A percentile compares a stretch with the other conserved stretches of the same genome.
These are phyloP conservation scores for Aspergillus japonicus DNA, from an alignment of 2,329 filamentous ascomycete species.

Conservation along the genomic window DNA sequence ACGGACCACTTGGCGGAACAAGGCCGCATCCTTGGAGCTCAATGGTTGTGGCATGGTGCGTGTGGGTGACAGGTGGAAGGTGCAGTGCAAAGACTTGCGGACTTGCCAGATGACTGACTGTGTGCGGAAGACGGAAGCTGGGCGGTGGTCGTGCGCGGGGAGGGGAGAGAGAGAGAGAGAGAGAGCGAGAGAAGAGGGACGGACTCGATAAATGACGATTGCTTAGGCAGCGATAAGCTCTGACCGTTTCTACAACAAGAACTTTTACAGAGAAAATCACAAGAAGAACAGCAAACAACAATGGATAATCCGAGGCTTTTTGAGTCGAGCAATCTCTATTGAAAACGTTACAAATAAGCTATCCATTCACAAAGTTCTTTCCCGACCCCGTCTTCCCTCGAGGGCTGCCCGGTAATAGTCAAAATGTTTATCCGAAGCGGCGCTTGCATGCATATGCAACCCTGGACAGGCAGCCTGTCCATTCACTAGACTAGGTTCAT, in stretches of 20 bases:
- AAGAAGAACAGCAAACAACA: neutral
- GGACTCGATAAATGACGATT: slow-evolving; percentile 4
- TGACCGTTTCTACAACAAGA: slow-evolving; percentile 5
- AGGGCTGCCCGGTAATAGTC: slow-evolving; percentile 10
- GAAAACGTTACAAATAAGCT: neutral
- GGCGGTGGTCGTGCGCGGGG: slow-evolving; percentile 35
- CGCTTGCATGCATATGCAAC: slow-evolving; percentile 2
- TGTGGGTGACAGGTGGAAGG: slow-evolving; percentile 28
- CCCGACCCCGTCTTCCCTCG: slow-evolving; percentile 1
- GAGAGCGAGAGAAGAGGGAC: neutral
- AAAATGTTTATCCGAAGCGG: slow-evolving; percentile 17
- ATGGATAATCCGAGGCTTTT: neutral
- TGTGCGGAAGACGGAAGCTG: slow-evolving; percentile 34
- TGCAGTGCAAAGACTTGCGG: slow-evolving; percentile 15
- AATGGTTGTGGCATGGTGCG: slow-evolving; percentile 48
- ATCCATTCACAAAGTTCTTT: neutral
- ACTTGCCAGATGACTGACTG: slow-evolving; percentile 18
- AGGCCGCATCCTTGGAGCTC: slow-evolving; percentile 80
- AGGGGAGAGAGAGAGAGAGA: slow-evolving; percentile 9
- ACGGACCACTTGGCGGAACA: slow-evolving; percentile 93
- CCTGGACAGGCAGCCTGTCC: neutral
- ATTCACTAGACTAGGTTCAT: neutral
- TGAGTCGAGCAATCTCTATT: neutral
- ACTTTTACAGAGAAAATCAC: neutral
- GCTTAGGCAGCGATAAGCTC: slow-evolving; percentile 23